Evolutionary conservation across 768 basidiomycete species (phyloP), one percentile per base, ranked within the genome.

Genomic region (Xerocomus brunneocitrinus): DNA sequence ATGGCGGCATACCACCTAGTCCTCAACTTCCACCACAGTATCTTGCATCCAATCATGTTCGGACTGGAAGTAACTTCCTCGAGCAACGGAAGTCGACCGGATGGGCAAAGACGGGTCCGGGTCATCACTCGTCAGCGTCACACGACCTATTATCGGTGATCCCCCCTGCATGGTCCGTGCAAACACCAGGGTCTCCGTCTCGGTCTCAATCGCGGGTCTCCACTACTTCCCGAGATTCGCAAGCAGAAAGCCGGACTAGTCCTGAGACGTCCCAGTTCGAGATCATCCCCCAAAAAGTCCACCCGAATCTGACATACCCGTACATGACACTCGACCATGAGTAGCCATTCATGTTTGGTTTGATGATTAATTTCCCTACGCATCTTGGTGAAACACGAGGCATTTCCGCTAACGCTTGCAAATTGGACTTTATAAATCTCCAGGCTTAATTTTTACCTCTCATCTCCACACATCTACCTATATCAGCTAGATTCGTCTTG

Each of bases 241-340:
- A 62, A 14, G 47, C 53, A 52, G 73, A 71, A 46, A 75, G 74
- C 50, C 70, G 76, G 22, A 76, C 76, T 35, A 84, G 81, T 62
- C 76, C 84, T 53, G 85, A 89, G 60, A 74, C 72, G 13, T 81
- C 83, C 14, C 83, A 85, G 61, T 86, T 85, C 61, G 86, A 87
- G 69, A 77, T 84, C 35, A 77, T 85, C 30, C 75, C 60, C 22
- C 84, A 38, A 77, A 77, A 68, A 71, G 71, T 60, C 66, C 68
- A 56, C 53, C 59, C 59, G 58, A 73, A 65, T 59, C 73, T 84
- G 56, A 72, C 76, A 55, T 83, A 84, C 63, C 83, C 85, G 22
- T 84, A 84, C 62, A 74, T 79, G 67, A 71, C 68, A 27, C 64
- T 79, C 51, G 80, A 83, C 61, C 75, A 79, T 50, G 67, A 71